Evolutionary conservation across 2,329 filamentous ascomycete species (phyloP).

Genomic region (Tolypocladium ovalisporum): DNA sequence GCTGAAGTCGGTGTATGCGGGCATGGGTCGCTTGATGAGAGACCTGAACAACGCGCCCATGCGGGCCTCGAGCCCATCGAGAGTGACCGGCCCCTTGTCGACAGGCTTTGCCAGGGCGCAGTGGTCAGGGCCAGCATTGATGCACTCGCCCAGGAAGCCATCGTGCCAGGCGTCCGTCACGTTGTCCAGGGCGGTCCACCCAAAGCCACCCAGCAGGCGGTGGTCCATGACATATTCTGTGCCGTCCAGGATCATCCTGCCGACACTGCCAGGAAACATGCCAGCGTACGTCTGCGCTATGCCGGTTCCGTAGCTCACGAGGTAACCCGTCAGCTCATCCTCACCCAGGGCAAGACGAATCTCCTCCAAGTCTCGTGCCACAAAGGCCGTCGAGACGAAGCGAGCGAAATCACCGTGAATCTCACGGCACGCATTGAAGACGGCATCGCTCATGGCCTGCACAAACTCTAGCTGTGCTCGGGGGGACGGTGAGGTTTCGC

Average conservation of each 20-base stretch:
- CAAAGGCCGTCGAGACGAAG: conserved; percentile 34
- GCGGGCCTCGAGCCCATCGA: conserved; percentile 24
- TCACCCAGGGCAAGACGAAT: conserved; percentile 34
- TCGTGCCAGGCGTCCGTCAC: conserved; percentile 36
- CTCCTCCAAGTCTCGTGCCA: conserved; percentile 37
- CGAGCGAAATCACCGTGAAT: conserved; percentile 31
- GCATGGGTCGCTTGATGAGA: conserved; percentile 25
- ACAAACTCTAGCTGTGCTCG: conserved; percentile 27
- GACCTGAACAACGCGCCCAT: conserved; percentile 26
- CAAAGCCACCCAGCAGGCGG: conserved; percentile 33
- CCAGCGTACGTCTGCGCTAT: conserved; percentile 40
- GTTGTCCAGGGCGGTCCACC: conserved; percentile 36
- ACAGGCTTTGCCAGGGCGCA: conserved; percentile 30
- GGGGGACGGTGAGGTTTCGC: conserved; percentile 22
- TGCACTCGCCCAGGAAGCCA: conserved; percentile 38
- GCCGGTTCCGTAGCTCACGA: conserved; percentile 40
- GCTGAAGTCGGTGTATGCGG: conserved; percentile 23
- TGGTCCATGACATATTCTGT: conserved; percentile 36
- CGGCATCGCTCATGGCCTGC: conserved; percentile 35
- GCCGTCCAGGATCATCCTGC: conserved; percentile 37
- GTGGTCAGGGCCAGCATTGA: conserved; percentile 32
- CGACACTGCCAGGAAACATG: conserved; percentile 37
- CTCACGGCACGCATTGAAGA: conserved; percentile 30
- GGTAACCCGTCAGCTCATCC: conserved; percentile 35
- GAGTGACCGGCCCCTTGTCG: conserved; percentile 16